Evolutionary conservation across 192 early-diverging fungal species (phyloP).

Genomic region (Spizellomyces sp.): DNA sequence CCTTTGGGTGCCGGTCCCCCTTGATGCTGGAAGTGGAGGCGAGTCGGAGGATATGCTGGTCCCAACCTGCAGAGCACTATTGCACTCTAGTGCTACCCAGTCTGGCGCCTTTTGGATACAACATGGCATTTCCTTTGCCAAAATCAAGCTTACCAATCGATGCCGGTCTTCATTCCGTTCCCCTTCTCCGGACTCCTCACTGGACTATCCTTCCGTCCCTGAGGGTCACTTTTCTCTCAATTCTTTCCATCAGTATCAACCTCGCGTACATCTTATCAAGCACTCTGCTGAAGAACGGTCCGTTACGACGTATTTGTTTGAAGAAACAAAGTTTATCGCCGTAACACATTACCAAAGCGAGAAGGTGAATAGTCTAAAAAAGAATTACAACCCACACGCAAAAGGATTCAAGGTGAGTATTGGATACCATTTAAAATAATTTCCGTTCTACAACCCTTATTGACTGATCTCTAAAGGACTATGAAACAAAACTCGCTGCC

Average conservation of each 20-base stretch:
- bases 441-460: neutral
- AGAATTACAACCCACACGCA: conserved; percentile 60
- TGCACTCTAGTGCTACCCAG: neutral
- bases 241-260: conserved; percentile 55
- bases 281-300: conserved; percentile 15
- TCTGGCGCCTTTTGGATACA: conserved; percentile 43
- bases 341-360: conserved; percentile 67
- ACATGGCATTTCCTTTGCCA: conserved; percentile 44
- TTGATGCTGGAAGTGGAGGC: neutral
- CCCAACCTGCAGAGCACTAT: neutral
- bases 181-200: conserved; percentile 3
- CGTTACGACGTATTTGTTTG: conserved; percentile 33
- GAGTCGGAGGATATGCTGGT: neutral
- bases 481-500: neutral
- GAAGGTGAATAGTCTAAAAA: conserved; percentile 58
- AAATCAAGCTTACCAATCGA: conserved; percentile 55
- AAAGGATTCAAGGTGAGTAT: conserved; percentile 52
- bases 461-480: neutral
- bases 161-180: neutral
- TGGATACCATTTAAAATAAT: neutral
- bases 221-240: conserved; percentile 35
- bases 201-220: conserved; percentile 28
- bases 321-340: conserved; percentile 57
- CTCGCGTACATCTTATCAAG: conserved; percentile 52
- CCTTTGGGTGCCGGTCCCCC: conserved; percentile 38